A percentile compares a stretch with the other conserved stretches of the same genome.
phyloP scores from a whole-genome alignment of 352 stramenopile genomes.

The Phytophthora quininea region DNA sequence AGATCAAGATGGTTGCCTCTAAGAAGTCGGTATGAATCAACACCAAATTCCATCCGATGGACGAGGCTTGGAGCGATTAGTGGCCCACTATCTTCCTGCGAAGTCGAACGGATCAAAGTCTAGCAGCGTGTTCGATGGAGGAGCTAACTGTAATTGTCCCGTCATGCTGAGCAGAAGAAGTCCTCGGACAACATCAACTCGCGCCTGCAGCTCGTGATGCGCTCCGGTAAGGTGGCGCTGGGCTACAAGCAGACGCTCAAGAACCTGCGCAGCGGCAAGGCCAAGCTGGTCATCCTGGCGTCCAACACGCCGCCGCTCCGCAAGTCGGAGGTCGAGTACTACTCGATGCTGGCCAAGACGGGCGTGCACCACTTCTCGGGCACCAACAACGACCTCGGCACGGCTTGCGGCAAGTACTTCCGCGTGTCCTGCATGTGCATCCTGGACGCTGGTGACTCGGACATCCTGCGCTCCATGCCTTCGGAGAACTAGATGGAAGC shows the following conservation, averaged over 20 bases:
- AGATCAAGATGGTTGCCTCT: constrained; percentile 86
- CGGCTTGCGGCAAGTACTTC: constrained; percentile 99
- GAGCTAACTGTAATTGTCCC: constrained; percentile 11
- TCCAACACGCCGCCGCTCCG: constrained; percentile 98
- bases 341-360: constrained; percentile 99
- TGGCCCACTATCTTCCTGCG: constrained; percentile 28
- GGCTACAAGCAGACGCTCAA: constrained; percentile 99
- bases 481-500: constrained; percentile 47
- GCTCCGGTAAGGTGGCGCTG: constrained; percentile 98
- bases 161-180: constrained; percentile 92
- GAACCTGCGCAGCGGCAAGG: constrained; percentile 94
- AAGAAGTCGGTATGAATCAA: constrained; percentile 89
- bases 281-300: constrained; percentile 98
- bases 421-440: constrained; percentile 96
- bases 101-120: constrained; percentile 42
- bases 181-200: constrained; percentile 99
- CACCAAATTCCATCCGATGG: constrained; percentile 53
- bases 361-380: constrained; percentile 98
- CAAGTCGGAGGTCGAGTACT: constrained; percentile 99
- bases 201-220: constrained; percentile 99
- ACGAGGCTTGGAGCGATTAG: constrained; percentile 44
- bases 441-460: constrained; percentile 98
- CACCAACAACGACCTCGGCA: constrained; percentile 99
- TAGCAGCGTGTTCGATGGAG: constrained; percentile 38
- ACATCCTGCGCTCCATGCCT: constrained; percentile 94